Evolutionary conservation across 2,329 filamentous ascomycete genomes (phyloP), one percentile per base, ranked within the genome.

Genomic region (Penicillium fuscoglaucum): DNA sequence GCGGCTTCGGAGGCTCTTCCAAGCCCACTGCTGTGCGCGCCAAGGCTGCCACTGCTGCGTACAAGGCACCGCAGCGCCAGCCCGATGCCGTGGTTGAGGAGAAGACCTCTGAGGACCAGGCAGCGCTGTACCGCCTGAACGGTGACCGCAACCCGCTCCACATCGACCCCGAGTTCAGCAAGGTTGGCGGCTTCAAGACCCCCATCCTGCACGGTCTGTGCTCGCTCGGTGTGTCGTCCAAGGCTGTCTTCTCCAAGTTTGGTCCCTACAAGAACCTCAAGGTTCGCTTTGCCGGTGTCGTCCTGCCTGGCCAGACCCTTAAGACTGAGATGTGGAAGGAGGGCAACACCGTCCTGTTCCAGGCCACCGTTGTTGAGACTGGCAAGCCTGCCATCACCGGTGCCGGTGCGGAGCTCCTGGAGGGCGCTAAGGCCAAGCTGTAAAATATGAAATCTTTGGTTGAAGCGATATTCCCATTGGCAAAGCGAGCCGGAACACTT

Each of bases 161-260:
- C 80, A 89, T 99, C 62, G 95, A 99, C 76, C 95, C 95, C 1
- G 84, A 87, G 50, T 98, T 99, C 78, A 91, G 91, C 79, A 95
- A 95, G 81, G 88, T 96, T 68, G 95, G 93, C 59, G 95, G 95
- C 59, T 99, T 99, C 86, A 90, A 95, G 79, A 86, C 82, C 29
- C 95, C 95, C 13, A 99, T 99, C 73, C 82, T 99, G 54, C 95
- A 99, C 80, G 95, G 95, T n/a, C 86, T 99, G 39, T 96, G 92
- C 84, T 95, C 88, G 74, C 93, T 99, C 70, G 95, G 95, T 67
- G 86, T 98, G 65, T 88, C 90, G 17, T 91, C 89, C 64, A 97
- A 96, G 83, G 92, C 93, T 60, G 87, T 99, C 40, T 89, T 93
- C 74, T 85, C 91, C 78, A 88, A 83, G 63, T 98, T 87, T 70